Conservation (phyloP, 495 filamentous ascomycete species). For the Sporormia fimetaria region DNA sequence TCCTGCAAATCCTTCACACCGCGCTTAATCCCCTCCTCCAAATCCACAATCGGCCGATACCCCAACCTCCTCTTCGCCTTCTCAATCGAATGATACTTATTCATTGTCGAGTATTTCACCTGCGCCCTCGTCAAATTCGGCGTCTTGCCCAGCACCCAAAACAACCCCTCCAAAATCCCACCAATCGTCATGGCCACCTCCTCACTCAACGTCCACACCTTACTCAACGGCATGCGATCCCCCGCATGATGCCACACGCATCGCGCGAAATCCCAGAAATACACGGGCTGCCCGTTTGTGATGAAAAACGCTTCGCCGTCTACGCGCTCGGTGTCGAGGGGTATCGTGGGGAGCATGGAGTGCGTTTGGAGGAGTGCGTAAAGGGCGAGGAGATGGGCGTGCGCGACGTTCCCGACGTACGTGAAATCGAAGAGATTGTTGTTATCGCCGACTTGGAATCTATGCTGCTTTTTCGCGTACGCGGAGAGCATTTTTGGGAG, state of each 20-base stretch:
- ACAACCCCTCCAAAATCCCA: slow-evolving; percentile 54
- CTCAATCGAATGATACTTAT: slow-evolving; percentile 70
- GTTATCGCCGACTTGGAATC: slow-evolving; percentile 79
- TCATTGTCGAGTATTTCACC: slow-evolving; percentile 71
- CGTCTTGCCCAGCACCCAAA: slow-evolving; percentile 55
- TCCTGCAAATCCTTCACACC: slow-evolving; percentile 58
- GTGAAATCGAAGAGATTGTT: slow-evolving; percentile 81
- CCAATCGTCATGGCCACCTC: slow-evolving; percentile 55
- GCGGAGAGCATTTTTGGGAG: slow-evolving; percentile 47
- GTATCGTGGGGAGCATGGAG: slow-evolving; percentile 41
- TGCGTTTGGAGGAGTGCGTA: slow-evolving; percentile 54
- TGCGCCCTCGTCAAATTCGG: slow-evolving; percentile 63
- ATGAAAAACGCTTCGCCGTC: slow-evolving; percentile 94
- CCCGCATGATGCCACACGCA: slow-evolving; percentile 53
- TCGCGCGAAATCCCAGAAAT: slow-evolving; percentile 91
- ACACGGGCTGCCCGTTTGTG: slow-evolving; percentile 82
- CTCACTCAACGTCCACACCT: slow-evolving; percentile 59
- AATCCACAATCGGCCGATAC: slow-evolving; percentile 58
- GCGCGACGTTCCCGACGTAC: slow-evolving; percentile 66
- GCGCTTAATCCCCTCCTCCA: slow-evolving; percentile 64
- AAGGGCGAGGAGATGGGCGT: slow-evolving; percentile 63
- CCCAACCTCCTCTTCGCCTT: slow-evolving; percentile 73
- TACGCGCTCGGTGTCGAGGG: slow-evolving; percentile 64
- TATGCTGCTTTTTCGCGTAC: slow-evolving; percentile 51
- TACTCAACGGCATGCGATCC: slow-evolving; percentile 25